Percentiles rank a stretch among this genome's conserved stretches.
phyloP scores from a whole-genome alignment of 2,329 filamentous ascomycete species.

The Neospermospora avenae region DNA sequence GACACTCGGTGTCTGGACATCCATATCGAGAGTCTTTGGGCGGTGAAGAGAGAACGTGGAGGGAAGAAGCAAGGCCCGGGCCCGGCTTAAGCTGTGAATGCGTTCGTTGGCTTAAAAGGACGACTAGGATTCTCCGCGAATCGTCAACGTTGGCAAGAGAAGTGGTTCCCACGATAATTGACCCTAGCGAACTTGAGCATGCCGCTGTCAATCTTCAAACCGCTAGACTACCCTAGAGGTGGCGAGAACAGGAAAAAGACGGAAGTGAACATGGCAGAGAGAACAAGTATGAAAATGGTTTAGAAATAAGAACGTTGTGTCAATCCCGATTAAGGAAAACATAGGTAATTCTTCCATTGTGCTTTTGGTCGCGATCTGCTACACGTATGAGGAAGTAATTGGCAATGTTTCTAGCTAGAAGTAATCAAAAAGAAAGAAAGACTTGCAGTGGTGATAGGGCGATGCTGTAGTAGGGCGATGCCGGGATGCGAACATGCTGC shows the following conservation, averaged over 20 bases:
- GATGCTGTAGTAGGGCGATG: neutral
- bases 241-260: conserved; percentile 4
- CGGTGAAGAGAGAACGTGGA: conserved; percentile 17
- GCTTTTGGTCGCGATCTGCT: neutral
- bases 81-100: conserved; percentile 3
- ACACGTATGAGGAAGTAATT: neutral
- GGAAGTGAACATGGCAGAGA: neutral
- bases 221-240: neutral
- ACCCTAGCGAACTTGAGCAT: conserved; percentile 13
- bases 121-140: conserved; percentile 22
- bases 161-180: conserved; percentile 9
- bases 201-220: conserved; percentile 16
- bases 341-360: neutral
- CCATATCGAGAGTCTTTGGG: conserved; percentile 6
- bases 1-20: neutral
- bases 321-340: neutral
- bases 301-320: neutral
- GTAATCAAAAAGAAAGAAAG: neutral
- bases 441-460: too few species aligned
- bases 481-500: neutral
- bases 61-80: conserved; percentile 3
- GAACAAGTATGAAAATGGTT: neutral
- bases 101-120: neutral
- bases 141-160: conserved; percentile 1
- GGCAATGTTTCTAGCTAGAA: conserved; percentile 6